These are phyloP conservation scores for Ascobolus immersus DNA, from an alignment of 495 filamentous ascomycete species.

Conservation along the genomic window DNA sequence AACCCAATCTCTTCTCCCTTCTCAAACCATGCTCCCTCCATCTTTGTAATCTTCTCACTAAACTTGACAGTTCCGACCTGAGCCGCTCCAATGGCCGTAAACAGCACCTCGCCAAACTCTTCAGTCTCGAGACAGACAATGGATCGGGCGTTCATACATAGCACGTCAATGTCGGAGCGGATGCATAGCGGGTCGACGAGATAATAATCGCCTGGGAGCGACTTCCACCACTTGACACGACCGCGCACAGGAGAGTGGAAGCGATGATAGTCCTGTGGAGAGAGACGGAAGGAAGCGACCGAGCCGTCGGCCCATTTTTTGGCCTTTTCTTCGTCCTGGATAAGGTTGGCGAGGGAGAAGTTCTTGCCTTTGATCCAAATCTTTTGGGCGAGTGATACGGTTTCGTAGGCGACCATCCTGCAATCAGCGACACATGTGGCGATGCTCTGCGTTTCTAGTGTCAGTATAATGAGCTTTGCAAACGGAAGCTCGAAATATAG, in stretches of 20 bases:
- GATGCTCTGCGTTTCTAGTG: neutral
- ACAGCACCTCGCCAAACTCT: constrained; percentile 17
- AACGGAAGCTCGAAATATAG: neutral
- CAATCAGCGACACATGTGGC: constrained; percentile 17
- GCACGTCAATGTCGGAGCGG: constrained; percentile 10
- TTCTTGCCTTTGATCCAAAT: constrained; percentile 21
- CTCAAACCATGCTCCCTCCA: constrained; percentile 9
- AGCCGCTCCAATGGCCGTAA: constrained; percentile 15
- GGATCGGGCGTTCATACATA: constrained; percentile 13
- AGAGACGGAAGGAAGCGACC: constrained; percentile 18
- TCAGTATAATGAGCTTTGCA: neutral
- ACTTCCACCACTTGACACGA: constrained; percentile 11
- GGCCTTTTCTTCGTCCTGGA: constrained; percentile 9
- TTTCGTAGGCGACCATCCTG: constrained; percentile 17
- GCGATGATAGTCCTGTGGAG: constrained; percentile 21
- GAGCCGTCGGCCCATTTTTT: constrained; percentile 11
- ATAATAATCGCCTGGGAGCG: constrained; percentile 8
- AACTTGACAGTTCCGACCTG: constrained; percentile 18
- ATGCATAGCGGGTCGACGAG: constrained; percentile 20
- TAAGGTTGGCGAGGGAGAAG: constrained; percentile 17
- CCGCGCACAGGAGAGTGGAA: constrained; percentile 19
- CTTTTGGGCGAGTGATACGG: constrained; percentile 13
- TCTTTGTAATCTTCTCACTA: constrained; percentile 12
- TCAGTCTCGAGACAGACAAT: constrained; percentile 11
- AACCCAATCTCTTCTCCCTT: constrained; percentile 20